Evolutionary conservation across 192 early-diverging fungal genomes (phyloP).

Genomic region (Pecoramyces ruminantium): DNA sequence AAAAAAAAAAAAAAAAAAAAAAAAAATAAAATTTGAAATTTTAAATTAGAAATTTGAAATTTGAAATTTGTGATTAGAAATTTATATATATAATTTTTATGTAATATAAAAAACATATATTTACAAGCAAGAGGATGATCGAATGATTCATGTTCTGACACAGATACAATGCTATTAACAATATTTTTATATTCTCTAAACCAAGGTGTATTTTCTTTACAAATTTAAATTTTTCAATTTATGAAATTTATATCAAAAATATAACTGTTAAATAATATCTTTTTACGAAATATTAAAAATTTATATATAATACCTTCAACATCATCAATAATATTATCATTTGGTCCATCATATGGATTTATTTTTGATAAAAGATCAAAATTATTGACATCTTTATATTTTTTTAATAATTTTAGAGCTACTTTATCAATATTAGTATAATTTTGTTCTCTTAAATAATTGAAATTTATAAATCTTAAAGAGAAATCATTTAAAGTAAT

Average conservation of each 20-base stretch:
- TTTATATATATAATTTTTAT: too few relatives aligned
- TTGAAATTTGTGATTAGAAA: too few relatives aligned
- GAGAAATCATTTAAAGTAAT: not conserved
- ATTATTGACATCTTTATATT: not conserved
- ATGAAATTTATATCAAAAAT: too few relatives aligned
- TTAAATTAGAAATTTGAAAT: too few relatives aligned
- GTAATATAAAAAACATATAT: too few relatives aligned
- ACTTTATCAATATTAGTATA: not conserved
- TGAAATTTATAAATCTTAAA: not conserved
- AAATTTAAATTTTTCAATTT: too few relatives aligned
- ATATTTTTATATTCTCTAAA: not conserved
- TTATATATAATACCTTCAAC: not conserved
- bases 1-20: too few relatives aligned
- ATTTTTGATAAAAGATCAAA: not conserved
- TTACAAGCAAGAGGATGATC: constrained; percentile 80
- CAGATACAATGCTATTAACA: not conserved
- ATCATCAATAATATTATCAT: not conserved
- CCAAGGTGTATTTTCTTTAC: not conserved
- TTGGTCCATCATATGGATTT: not conserved
- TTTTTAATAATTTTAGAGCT: not conserved
- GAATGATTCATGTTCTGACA: constrained; percentile 83
- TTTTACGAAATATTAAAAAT: too few relatives aligned
- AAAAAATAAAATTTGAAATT: too few relatives aligned
- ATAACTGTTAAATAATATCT: too few relatives aligned
- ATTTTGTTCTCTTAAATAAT: not conserved